Evolutionary conservation across 2,329 filamentous ascomycete species (phyloP), one percentile per base, ranked within the genome.

Genomic region (Sporothrix sp.): DNA sequence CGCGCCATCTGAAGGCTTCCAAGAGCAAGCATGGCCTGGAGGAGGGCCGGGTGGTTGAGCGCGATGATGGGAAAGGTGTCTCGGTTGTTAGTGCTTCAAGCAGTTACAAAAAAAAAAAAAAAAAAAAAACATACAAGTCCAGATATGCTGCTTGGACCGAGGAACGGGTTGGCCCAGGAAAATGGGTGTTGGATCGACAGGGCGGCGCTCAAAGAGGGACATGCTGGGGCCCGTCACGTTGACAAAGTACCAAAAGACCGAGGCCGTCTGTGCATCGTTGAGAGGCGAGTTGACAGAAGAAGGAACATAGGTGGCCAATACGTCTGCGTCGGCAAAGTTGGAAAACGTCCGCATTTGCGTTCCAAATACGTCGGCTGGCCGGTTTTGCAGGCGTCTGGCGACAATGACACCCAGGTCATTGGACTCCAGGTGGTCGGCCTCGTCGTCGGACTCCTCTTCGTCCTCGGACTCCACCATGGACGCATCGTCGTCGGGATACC

Each of bases 171-270:
- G 70, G 40, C 82, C 78, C 50, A 72, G 71, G 58, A 87, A 82
- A 27, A 85, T 73, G 7, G 82, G 75, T 1, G 80, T 76, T 1
- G 86, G 77, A 60, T 91, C 87, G 50, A 82, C 76, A 2, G 86
- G 82, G 63, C 90, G 82, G 48, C 91, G 77, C 66, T 97, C 90
- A 62, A 87, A 95, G 25, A 95, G 76, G 1, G 90, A 95, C 62
- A 97, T 79, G 57, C 80, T 85, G 1, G 89, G 87, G 0, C 85
- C 90, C 2, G 89, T 95, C 7, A 93, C 84, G 58, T 88, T 85
- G 42, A 97, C 81, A 64, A 96, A 97, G 66, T 97, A 89, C 64
- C 84, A 84, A 64, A 97, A 97, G 7, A 95, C 82, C 27, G 83
- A 78, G 13, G 87, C 84, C 10, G 87, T 91, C 56, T 84, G 82